These are phyloP conservation scores for Russula vinacea DNA, from an alignment of 768 basidiomycete species.

Conservation along the genomic window DNA sequence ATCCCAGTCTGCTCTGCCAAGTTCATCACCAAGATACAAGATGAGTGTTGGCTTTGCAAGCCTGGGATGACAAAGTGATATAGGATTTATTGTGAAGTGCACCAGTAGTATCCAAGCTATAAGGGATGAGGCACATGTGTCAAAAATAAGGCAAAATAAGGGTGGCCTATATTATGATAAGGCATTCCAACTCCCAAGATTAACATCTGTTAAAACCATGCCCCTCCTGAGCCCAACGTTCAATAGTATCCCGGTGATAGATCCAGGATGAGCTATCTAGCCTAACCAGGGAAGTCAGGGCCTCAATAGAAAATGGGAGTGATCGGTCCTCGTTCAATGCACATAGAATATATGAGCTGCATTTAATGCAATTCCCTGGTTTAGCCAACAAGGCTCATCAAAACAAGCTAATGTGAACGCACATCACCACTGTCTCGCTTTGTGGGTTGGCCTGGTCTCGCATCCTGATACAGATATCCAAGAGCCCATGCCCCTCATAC, in stretches of 20 bases:
- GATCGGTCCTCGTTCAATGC: slow-evolving; percentile 42
- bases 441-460: slow-evolving; percentile 42
- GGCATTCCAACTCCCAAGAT: background rate
- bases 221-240: slow-evolving; percentile 26
- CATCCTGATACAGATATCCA: slow-evolving; percentile 42
- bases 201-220: slow-evolving; percentile 8
- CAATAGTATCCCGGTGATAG: slow-evolving; percentile 42
- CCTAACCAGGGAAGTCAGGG: slow-evolving; percentile 40
- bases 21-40: no score
- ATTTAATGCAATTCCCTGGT: background rate
- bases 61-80: no score
- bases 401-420: slow-evolving; percentile 25
- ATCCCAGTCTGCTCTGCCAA: no score
- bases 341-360: slow-evolving; percentile 45
- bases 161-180: no score
- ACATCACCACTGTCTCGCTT: slow-evolving; percentile 49
- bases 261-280: slow-evolving; percentile 44
- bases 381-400: background rate
- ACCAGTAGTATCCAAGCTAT: no score
- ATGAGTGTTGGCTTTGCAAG: no score
- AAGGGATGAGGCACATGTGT: no score
- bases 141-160: no score
- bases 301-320: slow-evolving; percentile 39
- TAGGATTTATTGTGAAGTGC: no score
- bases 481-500: slow-evolving; percentile 39